Percentiles rank a stretch among this genome's conserved stretches.
Evolutionary conservation across 768 basidiomycete genomes (phyloP).

Genomic region (Lactarius hengduanensis): DNA sequence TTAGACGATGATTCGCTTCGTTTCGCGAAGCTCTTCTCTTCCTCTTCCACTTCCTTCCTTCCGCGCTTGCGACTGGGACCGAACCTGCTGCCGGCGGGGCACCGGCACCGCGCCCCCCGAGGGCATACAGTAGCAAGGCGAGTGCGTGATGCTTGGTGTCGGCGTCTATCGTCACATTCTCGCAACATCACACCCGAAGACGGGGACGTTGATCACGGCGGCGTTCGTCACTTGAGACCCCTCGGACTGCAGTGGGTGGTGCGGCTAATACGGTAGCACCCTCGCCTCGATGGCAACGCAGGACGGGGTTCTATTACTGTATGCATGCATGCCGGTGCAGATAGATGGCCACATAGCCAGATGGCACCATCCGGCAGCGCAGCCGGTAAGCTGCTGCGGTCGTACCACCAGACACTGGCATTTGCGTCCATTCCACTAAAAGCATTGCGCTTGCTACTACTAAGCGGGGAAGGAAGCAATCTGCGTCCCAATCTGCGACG

Average conservation of each 20-base stretch:
- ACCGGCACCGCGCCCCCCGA: not conserved
- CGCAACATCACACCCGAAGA: not conserved
- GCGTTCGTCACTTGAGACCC: not conserved
- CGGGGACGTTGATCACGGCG: not conserved
- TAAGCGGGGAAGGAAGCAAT: not conserved
- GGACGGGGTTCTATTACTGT: not conserved
- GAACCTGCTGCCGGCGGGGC: not conserved
- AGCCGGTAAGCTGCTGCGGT: too few species aligned
- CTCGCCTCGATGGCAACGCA: not conserved
- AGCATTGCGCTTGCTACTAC: not conserved
- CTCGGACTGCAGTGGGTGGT: not conserved
- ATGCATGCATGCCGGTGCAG: not conserved
- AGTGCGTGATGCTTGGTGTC: too few species aligned
- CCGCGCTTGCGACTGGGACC: not conserved
- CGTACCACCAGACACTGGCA: too few species aligned
- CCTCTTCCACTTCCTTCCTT: not conserved
- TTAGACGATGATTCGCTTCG: not conserved
- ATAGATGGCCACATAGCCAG: not conserved
- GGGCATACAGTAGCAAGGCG: not conserved
- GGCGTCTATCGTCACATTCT: not conserved
- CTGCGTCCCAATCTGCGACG: not conserved
- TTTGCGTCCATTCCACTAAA: not conserved
- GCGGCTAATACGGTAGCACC: not conserved
- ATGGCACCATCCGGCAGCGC: too few species aligned
- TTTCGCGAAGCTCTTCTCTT: not conserved